Evolutionary conservation across 2,329 filamentous ascomycete species (phyloP).

Genomic region (Tolypocladium guangdongense): DNA sequence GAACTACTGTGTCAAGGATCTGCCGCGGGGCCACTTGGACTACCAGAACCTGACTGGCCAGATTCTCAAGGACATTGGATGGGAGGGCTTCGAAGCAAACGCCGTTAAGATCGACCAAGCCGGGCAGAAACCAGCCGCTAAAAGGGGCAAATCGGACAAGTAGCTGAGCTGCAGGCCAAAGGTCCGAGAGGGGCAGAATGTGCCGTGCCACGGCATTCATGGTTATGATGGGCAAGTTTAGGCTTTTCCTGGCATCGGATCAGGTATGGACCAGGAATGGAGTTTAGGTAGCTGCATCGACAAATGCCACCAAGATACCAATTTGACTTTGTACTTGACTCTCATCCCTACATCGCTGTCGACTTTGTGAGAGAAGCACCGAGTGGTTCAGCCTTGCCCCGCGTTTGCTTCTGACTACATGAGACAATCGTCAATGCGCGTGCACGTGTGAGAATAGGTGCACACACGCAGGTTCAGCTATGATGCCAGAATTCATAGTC

Average conservation of each 20-base stretch:
- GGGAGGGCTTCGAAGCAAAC: constrained; percentile 49
- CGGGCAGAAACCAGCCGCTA: not conserved
- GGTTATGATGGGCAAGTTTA: not conserved
- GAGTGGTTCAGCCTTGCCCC: too few species aligned
- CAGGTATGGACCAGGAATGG: not conserved
- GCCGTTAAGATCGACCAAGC: constrained; percentile 14
- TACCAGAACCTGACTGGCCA: constrained; percentile 58
- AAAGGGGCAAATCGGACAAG: not conserved
- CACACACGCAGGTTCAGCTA: not conserved
- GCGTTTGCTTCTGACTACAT: not conserved
- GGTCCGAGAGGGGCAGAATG: not conserved
- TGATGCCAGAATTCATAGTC: not conserved
- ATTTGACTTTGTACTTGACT: not conserved
- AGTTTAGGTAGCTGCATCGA: constrained; percentile 3
- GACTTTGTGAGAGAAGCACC: not conserved
- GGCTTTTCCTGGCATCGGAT: not conserved
- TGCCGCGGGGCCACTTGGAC: constrained; percentile 57
- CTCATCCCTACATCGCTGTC: not conserved
- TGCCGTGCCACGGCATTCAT: not conserved
- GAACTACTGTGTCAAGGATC: constrained; percentile 55
- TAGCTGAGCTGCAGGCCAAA: not conserved
- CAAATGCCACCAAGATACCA: constrained; percentile 1
- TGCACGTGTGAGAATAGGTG: not conserved
- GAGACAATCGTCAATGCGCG: not conserved
- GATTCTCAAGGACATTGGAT: constrained; percentile 55